Evolutionary conservation across 192 early-diverging fungal species (phyloP).

Genomic region (Mortierella alpina): DNA sequence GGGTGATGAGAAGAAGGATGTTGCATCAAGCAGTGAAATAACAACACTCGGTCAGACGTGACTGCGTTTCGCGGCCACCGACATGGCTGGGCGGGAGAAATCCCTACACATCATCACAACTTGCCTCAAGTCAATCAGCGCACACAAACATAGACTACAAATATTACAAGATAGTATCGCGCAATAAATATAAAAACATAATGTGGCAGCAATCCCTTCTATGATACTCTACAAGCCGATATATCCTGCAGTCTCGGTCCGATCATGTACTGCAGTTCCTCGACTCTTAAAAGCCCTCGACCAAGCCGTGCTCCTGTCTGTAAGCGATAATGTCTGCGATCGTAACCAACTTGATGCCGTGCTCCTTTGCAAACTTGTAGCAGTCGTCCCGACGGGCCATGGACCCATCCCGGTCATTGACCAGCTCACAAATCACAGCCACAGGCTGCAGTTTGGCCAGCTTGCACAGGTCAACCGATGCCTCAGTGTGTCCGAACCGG

Average conservation of each 20-base stretch:
- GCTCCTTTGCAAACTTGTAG: conserved; percentile 81
- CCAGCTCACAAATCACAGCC: conserved; percentile 93
- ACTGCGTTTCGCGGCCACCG: too few relatives aligned
- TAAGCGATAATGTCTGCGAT: conserved; percentile 89
- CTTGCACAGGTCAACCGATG: conserved; percentile 87
- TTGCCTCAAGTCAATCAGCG: too few relatives aligned
- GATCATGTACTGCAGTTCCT: background rate
- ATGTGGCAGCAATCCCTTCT: too few relatives aligned
- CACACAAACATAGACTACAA: too few relatives aligned
- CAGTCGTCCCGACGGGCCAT: conserved; percentile 98
- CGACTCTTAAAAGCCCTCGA: conserved; percentile 34
- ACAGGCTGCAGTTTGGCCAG: conserved; percentile 84
- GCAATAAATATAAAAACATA: background rate
- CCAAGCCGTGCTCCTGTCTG: conserved; percentile 61
- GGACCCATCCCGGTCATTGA: conserved; percentile 88
- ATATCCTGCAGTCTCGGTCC: too few relatives aligned
- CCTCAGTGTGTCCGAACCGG: conserved; percentile 96
- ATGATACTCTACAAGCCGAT: too few relatives aligned
- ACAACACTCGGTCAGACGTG: too few relatives aligned
- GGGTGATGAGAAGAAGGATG: too few relatives aligned
- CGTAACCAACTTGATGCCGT: conserved; percentile 86
- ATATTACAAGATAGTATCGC: too few relatives aligned
- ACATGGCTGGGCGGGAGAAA: too few relatives aligned
- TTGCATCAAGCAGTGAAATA: too few relatives aligned
- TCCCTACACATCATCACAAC: too few relatives aligned